Conservation (phyloP, 2,329 filamentous ascomycete species). For the Calonectria honghensis region DNA sequence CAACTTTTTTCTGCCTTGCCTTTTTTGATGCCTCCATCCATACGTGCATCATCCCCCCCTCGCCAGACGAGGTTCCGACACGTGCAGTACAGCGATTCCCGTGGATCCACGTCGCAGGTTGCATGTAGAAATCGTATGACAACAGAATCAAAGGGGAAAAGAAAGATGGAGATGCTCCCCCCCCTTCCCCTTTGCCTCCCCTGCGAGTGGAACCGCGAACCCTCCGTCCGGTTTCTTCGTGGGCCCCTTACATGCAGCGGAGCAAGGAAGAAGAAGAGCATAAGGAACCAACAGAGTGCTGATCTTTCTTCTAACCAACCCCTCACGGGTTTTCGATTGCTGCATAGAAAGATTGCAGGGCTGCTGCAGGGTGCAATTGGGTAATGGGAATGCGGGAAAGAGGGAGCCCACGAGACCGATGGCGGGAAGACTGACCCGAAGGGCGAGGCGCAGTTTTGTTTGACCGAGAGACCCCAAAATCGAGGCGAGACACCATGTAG, state of each 20-base stretch:
- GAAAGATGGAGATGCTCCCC: background rate
- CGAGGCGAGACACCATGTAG: background rate
- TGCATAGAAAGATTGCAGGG: constrained; percentile 6
- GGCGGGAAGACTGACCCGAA: background rate
- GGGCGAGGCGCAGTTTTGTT: background rate
- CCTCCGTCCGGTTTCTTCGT: constrained; percentile 14
- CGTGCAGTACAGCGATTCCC: constrained; percentile 20
- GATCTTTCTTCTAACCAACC: background rate
- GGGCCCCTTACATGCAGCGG: constrained; percentile 10
- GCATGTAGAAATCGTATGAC: constrained; percentile 21
- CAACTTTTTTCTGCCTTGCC: constrained; percentile 3
- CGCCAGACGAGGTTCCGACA: background rate
- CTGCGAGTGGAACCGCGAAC: constrained; percentile 13
- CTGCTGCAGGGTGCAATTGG: constrained; percentile 14
- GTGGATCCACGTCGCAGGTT: background rate
- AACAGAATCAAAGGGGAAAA: background rate
- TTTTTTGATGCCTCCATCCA: background rate
- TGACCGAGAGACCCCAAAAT: background rate
- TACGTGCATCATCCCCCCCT: background rate
- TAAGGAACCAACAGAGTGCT: background rate
- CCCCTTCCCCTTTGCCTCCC: background rate
- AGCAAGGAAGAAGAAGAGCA: background rate
- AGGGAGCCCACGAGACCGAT: background rate
- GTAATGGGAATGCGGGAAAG: background rate
- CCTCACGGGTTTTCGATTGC: background rate